Evolutionary conservation across 352 stramenopile genomes (phyloP), one percentile per base, ranked within the genome.

Genomic region (Globisporangium yorkense): DNA sequence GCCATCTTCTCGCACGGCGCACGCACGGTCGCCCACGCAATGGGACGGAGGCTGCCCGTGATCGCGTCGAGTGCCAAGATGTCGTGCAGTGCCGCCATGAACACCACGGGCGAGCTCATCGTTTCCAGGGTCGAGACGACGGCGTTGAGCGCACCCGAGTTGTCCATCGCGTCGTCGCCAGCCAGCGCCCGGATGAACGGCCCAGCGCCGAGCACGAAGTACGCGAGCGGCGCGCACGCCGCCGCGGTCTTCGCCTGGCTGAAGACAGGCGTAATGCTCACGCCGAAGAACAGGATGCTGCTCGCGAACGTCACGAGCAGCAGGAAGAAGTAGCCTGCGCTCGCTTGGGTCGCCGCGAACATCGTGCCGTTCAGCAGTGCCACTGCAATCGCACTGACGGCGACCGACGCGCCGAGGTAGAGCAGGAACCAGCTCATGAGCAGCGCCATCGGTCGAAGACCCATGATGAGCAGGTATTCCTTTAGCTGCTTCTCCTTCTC

Each of bases 401-500:
- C 62, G 12, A 73, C 56, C 7, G 76, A 87, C 5, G 79, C 81
- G 12, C 88, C n/a, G 46, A 89, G 80, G 57, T 95, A 94, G 7
- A 94, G 61, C 44, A 88, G 41, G 53, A 92, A 87, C 85, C 85
- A 94, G 49, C 80, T 90, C 21, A 88, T 50, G 24, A 92, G 54
- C 37, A 93, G 66, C 29, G 80, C 67, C 74, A 88, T 89, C 0
- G 84, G 71, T n/a, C 64, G 63, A 0, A 96, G 43, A 1, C 89
- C 89, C 79, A 96, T 90, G 46, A 97, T 97, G 51, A 96, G 71
- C 68, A 97, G 49, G 57, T 92, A 94, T 51, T 97, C 86, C 59
- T 93, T 92, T 35, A 96, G 65, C 56, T 91, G 77, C 47, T 79
- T 88, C 68, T 97, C 91, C 62, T 97, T 97, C 46, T 97, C 91